Conservation (phyloP, 805 yeast species). For the Ogataea nakhonphanomensis region DNA sequence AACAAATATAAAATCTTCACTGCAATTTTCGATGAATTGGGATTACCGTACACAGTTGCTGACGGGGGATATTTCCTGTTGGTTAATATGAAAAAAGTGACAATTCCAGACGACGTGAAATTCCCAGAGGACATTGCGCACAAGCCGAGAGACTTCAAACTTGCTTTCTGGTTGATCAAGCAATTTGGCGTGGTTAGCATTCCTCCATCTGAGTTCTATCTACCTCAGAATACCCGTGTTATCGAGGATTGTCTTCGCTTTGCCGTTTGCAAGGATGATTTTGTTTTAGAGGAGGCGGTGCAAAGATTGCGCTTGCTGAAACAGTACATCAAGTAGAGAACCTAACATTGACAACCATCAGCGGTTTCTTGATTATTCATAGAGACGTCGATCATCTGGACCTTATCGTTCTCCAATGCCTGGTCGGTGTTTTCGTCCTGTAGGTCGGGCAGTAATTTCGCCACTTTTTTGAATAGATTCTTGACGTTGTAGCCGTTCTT, state of each 20-base stretch:
- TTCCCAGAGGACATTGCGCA: constrained; percentile 66
- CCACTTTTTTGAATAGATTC: constrained; percentile 82
- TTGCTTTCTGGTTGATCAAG: constrained; percentile 89
- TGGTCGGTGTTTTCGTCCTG: constrained; percentile 29
- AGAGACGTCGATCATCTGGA: constrained; percentile 44
- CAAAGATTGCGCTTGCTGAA: constrained; percentile 67
- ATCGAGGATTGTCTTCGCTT: constrained; percentile 87
- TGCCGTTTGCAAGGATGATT: constrained; percentile 94
- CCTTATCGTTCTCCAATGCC: constrained; percentile 23
- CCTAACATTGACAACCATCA: constrained; percentile 39
- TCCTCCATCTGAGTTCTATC: constrained; percentile 94
- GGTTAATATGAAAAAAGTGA: constrained; percentile 80
- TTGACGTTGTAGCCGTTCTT: constrained; percentile 94
- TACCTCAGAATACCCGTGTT: constrained; percentile 62
- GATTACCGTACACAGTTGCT: constrained; percentile 84
- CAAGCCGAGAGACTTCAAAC: constrained; percentile 80
- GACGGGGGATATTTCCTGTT: constrained; percentile 93
- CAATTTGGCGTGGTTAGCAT: constrained; percentile 94
- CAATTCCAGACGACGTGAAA: constrained; percentile 60
- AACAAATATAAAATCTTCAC: constrained; percentile 73
- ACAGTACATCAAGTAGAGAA: constrained; percentile 43
- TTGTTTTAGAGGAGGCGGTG: constrained; percentile 76
- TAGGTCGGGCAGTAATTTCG: constrained; percentile 86
- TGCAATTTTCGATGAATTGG: constrained; percentile 77
- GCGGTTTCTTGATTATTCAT: constrained; percentile 33